Percentiles rank a stretch among this genome's conserved stretches.
These are phyloP conservation scores for Strigomonas culicis DNA, from an alignment of 208 protist genomes.

Conservation along the genomic window DNA sequence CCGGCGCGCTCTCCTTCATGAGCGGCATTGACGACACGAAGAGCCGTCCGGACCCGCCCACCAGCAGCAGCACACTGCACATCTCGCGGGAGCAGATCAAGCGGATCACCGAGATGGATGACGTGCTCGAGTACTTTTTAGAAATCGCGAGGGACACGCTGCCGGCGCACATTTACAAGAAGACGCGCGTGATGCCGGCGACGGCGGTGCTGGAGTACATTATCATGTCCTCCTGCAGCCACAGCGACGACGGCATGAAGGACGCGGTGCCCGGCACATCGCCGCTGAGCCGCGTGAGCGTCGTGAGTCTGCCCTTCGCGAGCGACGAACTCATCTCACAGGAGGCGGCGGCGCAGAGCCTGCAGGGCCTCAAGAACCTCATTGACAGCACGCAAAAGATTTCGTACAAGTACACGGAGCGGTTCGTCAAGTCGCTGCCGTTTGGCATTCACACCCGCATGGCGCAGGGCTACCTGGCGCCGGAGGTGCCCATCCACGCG, in stretches of 20 bases:
- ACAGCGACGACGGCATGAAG: too few relatives aligned
- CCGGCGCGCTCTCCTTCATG: too few relatives aligned
- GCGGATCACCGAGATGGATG: slow-evolving; percentile 31
- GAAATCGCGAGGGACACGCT: slow-evolving; percentile 13
- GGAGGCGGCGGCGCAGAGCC: not conserved
- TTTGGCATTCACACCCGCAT: slow-evolving; percentile 30
- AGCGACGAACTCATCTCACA: not conserved
- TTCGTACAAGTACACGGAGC: slow-evolving; percentile 19
- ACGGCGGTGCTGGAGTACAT: slow-evolving; percentile 21
- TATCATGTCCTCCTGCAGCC: not conserved
- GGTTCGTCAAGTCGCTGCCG: slow-evolving; percentile 28
- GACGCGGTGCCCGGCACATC: not conserved
- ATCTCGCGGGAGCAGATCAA: slow-evolving; percentile 26
- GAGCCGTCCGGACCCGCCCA: too few relatives aligned
- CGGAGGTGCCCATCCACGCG: slow-evolving; percentile 25
- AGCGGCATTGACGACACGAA: too few relatives aligned
- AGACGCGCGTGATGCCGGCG: slow-evolving; percentile 28
- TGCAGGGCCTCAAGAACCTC: slow-evolving; percentile 18
- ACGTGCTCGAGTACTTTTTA: slow-evolving; percentile 31
- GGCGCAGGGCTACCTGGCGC: slow-evolving; percentile 34
- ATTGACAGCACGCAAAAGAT: slow-evolving; percentile 18
- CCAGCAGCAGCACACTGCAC: not conserved
- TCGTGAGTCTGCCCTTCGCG: not conserved
- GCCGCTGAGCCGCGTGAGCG: not conserved
- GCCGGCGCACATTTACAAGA: slow-evolving; percentile 22